Evolutionary conservation across 306 rosid species (phyloP), one percentile per base, ranked within the genome.

Genomic region (Prunus dulcis): DNA sequence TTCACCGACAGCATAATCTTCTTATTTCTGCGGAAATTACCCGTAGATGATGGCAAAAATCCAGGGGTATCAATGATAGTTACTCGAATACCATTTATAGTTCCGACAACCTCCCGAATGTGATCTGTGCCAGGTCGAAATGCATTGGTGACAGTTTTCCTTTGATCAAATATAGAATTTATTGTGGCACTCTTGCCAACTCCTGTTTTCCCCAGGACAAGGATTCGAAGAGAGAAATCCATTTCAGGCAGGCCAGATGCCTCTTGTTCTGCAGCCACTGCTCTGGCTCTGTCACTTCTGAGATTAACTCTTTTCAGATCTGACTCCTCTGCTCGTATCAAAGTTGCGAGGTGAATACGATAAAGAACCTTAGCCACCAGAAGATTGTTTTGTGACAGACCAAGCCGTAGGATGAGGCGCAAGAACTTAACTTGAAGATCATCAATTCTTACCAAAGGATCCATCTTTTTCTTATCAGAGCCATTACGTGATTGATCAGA

Each of bases 131-230:
- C 99, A 55, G 98, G 99, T 81, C 28, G 96, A 86, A 92, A 96
- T 74, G 99, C 93, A 86, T 91, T 87, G 25, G 99, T 96, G 15
- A 17, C 74, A 11, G 93, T 75, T 89, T 89, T 96, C 32, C 67
- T 81, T 86, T 92, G 93, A 81, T 86, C 97, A 78, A 92, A 88
- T 74, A 96, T 77, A 58, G 99, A 92, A 79, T 96, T 96, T 80
- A 96, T 91, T 7, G 99, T 96, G 69, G 99, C 99, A 89, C 99
- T 92, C 87, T 96, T 96, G 27, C 99, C 99, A 64, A 96, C 99
- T 78, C 99, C 99, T 34, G 98, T 91, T 84, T 88, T 96, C 46
- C 99, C 98, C 27, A 96, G 84, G 51, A 89, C 90, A 78, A 96
- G 99, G 88, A 96, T 89, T 81, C 89, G 87, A 85, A 92, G 74